phyloP scores from a whole-genome alignment of 495 filamentous ascomycete species.

The Trichodelitschia bisporula region DNA sequence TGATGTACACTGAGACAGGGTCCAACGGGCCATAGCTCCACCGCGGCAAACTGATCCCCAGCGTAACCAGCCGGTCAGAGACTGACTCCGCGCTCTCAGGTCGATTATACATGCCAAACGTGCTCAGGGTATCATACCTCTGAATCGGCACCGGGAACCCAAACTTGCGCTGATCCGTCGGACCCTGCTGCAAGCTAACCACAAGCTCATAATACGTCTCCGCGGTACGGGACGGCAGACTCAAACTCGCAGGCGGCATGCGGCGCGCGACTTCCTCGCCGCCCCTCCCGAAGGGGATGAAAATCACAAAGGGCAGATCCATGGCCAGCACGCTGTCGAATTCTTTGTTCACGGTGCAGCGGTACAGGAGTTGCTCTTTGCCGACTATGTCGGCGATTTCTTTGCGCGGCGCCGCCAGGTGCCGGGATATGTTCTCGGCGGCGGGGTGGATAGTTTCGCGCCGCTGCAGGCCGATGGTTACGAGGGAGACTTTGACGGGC shows the following conservation, averaged over 20 bases:
- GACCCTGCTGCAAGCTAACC: conserved; percentile 81
- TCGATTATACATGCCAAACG: conserved; percentile 98
- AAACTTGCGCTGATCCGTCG: conserved; percentile 65
- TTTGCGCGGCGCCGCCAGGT: conserved; percentile 73
- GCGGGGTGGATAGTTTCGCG: conserved; percentile 92
- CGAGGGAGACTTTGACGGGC: conserved; percentile 74
- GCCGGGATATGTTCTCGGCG: conserved; percentile 78
- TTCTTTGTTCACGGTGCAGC: conserved; percentile 60
- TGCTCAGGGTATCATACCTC: conserved; percentile 87
- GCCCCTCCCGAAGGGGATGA: conserved; percentile 83
- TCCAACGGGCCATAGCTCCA: conserved; percentile 96
- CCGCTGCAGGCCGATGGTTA: conserved; percentile 78
- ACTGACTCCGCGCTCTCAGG: conserved; percentile 68
- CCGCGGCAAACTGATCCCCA: conserved; percentile 72
- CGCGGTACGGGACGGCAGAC: conserved; percentile 72
- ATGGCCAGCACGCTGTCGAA: conserved; percentile 79
- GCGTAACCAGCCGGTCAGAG: conserved; percentile 72
- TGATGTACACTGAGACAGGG: conserved; percentile 87
- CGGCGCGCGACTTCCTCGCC: conserved; percentile 68
- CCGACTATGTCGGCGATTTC: conserved; percentile 83
- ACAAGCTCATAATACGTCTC: conserved; percentile 95
- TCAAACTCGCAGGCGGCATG: conserved; percentile 79
- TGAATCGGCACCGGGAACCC: conserved; percentile 74
- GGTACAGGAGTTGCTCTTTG: conserved; percentile 80
- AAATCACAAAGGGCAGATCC: conserved; percentile 91